Conservation (phyloP, 2,329 filamentous ascomycete genomes). For the Cercospora sp. region DNA sequence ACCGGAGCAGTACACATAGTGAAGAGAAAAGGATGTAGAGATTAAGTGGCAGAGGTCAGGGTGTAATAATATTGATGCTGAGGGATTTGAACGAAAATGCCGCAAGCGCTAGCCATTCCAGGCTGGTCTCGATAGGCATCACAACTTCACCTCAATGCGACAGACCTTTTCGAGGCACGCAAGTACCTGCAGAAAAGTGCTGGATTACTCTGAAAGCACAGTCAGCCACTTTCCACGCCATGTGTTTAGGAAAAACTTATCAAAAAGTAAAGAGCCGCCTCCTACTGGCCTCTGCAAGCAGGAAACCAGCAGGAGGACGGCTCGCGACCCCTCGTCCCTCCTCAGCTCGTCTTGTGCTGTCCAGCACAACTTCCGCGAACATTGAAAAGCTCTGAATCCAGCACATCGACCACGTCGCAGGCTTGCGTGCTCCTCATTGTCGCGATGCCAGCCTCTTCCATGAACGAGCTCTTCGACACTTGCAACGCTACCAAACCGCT, state of each 20-base stretch:
- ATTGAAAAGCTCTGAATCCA: not conserved
- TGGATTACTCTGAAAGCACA: constrained; percentile 3
- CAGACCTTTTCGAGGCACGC: not conserved
- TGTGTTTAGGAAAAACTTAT: constrained; percentile 10
- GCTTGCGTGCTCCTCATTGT: not conserved
- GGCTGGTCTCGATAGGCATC: not conserved
- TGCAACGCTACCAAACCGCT: constrained; percentile 7
- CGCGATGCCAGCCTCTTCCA: not conserved
- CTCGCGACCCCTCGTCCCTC: constrained; percentile 16
- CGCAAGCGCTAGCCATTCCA: constrained; percentile 10
- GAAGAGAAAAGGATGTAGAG: not conserved
- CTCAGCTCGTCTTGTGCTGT: constrained; percentile 3
- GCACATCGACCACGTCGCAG: not conserved
- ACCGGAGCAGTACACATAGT: not conserved
- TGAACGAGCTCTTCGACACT: not conserved
- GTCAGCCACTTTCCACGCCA: constrained; percentile 9
- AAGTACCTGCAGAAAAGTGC: not conserved
- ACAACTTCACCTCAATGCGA: not conserved
- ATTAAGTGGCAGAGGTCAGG: not conserved
- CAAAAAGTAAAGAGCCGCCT: constrained; percentile 19
- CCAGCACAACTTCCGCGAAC: not conserved
- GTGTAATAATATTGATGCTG: not conserved
- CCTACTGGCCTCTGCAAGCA: constrained; percentile 14
- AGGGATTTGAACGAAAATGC: constrained; percentile 10
- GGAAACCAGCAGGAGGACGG: constrained; percentile 9